Percentiles rank a stretch among this genome's conserved stretches.
Evolutionary conservation across 345 rosid species (phyloP).

Genomic region (Adansonia digitata): DNA sequence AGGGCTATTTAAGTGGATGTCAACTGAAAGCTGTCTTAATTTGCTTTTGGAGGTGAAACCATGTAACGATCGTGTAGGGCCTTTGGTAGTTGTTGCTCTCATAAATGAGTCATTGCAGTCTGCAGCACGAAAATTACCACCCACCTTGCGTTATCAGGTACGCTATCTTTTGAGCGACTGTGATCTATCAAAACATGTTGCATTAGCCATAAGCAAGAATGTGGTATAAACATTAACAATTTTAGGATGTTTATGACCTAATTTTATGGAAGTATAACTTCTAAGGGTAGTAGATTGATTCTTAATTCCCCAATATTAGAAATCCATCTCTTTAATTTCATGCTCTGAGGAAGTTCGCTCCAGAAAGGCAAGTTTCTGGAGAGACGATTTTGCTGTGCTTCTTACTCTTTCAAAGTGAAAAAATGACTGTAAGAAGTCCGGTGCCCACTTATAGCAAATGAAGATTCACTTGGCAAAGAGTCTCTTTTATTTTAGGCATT

Average conservation of each 20-base stretch:
- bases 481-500: background rate
- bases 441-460: background rate
- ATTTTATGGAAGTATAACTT: background rate
- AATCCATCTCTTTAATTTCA: background rate
- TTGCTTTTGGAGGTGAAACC: constrained; percentile 52
- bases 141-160: constrained; percentile 60
- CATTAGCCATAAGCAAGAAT: background rate
- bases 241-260: background rate
- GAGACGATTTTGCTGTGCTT: background rate
- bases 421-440: background rate
- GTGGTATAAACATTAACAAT: background rate
- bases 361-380: background rate
- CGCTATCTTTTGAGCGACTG: constrained; percentile 7
- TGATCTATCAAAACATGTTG: background rate
- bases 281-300: background rate
- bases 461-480: background rate
- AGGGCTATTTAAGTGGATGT: constrained; percentile 66
- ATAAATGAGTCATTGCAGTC: constrained; percentile 37
- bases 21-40: constrained; percentile 47
- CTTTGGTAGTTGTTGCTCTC: constrained; percentile 46
- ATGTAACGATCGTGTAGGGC: constrained; percentile 61
- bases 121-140: constrained; percentile 29
- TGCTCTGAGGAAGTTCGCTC: background rate
- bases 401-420: background rate
- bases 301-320: background rate